Evolutionary conservation across 768 basidiomycete species (phyloP).

Genomic region (Panaeolus papilionaceus): DNA sequence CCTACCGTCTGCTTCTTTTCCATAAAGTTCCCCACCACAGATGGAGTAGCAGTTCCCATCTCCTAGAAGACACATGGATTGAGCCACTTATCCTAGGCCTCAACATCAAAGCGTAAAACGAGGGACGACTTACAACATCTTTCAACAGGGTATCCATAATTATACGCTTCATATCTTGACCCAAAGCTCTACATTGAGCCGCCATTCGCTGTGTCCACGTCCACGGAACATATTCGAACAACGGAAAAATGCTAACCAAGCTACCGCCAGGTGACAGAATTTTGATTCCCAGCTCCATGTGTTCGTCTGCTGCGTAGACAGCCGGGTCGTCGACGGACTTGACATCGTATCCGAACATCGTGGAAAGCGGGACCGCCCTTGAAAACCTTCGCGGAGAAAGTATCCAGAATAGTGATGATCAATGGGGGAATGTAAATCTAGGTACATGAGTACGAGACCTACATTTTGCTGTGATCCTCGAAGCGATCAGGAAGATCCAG

Average conservation of each 20-base stretch:
- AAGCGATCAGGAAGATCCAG: constrained; percentile 21
- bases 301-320: constrained; percentile 22
- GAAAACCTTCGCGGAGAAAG: not conserved
- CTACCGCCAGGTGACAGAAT: constrained; percentile 20
- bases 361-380: not conserved
- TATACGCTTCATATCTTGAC: constrained; percentile 21
- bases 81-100: no score
- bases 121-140: constrained; percentile 17
- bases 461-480: not conserved
- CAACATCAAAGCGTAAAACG: not conserved
- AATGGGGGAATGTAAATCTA: no score
- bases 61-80: constrained; percentile 17
- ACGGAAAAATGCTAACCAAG: constrained; percentile 23
- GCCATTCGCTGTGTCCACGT: constrained; percentile 18
- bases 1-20: constrained; percentile 22
- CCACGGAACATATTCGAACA: constrained; percentile 23
- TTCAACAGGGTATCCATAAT: constrained; percentile 20
- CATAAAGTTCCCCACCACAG: constrained; percentile 25
- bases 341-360: constrained; percentile 12
- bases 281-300: not conserved
- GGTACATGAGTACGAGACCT: not conserved
- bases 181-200: constrained; percentile 2
- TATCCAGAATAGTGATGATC: no score
- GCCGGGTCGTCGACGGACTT: constrained; percentile 20
- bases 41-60: constrained; percentile 21